Evolutionary conservation across 2,329 filamentous ascomycete species (phyloP).

Genomic region (Aureobasidium subglaciale): DNA sequence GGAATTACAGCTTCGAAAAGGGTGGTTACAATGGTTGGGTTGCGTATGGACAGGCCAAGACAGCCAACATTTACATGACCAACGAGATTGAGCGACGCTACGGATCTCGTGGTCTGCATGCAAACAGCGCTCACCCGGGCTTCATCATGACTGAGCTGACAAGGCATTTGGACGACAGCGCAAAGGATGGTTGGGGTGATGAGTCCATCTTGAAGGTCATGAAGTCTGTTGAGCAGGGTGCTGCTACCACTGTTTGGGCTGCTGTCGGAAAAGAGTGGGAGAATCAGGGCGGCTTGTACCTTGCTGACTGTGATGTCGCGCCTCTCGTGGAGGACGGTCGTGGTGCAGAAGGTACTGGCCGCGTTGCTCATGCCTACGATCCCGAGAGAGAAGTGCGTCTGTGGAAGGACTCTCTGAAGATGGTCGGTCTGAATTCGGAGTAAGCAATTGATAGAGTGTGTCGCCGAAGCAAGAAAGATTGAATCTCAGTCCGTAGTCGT

Average conservation of each 20-base stretch:
- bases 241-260: conserved; percentile 44
- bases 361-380: conserved; percentile 32
- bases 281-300: conserved; percentile 23
- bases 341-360: conserved; percentile 22
- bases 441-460: no score
- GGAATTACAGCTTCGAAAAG: conserved; percentile 34
- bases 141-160: conserved; percentile 27
- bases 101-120: conserved; percentile 38
- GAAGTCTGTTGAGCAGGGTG: conserved; percentile 18
- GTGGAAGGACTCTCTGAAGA: conserved; percentile 34
- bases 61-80: conserved; percentile 46
- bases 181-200: no score
- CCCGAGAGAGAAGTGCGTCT: conserved; percentile 33
- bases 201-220: no score
- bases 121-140: conserved; percentile 41
- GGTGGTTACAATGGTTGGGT: conserved; percentile 29
- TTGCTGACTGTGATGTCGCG: conserved; percentile 21
- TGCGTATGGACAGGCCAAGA: conserved; percentile 45
- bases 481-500: no score
- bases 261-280: conserved; percentile 38
- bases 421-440: conserved; percentile 23
- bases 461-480: no score
- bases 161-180: conserved; percentile 19
- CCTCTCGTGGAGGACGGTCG: conserved; percentile 23
- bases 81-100: conserved; percentile 47